Conservation (phyloP, 2,329 filamentous ascomycete species). For the Meredithiella fracta region DNA sequence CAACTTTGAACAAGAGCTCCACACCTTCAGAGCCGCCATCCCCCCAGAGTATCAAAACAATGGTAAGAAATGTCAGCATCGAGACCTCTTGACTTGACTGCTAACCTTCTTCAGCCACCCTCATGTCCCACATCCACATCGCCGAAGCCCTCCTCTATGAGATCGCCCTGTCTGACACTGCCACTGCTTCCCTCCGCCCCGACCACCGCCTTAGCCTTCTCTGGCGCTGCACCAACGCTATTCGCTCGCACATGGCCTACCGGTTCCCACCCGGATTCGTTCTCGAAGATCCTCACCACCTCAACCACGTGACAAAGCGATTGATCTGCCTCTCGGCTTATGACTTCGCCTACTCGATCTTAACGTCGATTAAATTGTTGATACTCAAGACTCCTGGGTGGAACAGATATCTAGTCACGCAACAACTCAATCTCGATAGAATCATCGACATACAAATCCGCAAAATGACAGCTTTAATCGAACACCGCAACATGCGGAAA, state of each 20-base stretch:
- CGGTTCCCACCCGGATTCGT: constrained; percentile 19
- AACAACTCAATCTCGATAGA: constrained; percentile 22
- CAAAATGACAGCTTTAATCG: constrained; percentile 20
- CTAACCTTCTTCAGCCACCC: constrained; percentile 19
- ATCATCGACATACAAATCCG: constrained; percentile 20
- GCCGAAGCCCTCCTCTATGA: constrained; percentile 33
- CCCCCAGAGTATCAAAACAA: constrained; percentile 22
- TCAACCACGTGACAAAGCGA: constrained; percentile 19
- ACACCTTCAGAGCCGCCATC: constrained; percentile 24
- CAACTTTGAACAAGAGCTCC: constrained; percentile 29
- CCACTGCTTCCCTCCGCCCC: constrained; percentile 21
- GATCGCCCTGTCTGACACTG: constrained; percentile 26
- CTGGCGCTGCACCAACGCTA: constrained; percentile 28
- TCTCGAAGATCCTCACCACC: constrained; percentile 18
- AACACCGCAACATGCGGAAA: constrained; percentile 15
- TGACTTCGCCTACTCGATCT: constrained; percentile 31
- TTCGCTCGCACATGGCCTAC: constrained; percentile 25
- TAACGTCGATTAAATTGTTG: constrained; percentile 31
- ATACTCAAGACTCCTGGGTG: constrained; percentile 30
- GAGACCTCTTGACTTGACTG: not conserved
- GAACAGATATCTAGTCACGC: constrained; percentile 24
- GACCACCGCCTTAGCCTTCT: constrained; percentile 28
- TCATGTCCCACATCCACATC: constrained; percentile 28
- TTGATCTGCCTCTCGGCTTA: constrained; percentile 30
- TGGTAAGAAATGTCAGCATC: constrained; percentile 18